These are phyloP conservation scores for Volvox carteri DNA, from an alignment of 163 green algal species.

Conservation along the genomic window DNA sequence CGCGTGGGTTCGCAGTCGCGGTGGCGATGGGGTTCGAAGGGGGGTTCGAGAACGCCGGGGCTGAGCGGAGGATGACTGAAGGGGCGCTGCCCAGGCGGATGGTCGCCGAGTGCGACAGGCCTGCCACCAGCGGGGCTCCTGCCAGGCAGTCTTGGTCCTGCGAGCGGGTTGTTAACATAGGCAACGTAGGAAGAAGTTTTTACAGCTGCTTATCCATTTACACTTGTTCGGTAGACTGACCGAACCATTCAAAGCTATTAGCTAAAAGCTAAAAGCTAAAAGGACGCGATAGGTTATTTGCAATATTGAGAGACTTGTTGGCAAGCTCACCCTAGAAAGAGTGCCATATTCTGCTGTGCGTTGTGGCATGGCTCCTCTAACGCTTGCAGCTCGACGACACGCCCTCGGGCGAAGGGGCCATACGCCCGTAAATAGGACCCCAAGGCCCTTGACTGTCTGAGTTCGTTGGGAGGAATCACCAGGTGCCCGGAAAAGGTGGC, in stretches of 20 bases:
- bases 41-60: neutral
- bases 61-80: neutral
- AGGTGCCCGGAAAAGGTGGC: neutral
- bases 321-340: neutral
- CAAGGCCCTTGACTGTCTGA: neutral
- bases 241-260: too few species aligned
- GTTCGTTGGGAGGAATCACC: neutral
- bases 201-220: too few species aligned
- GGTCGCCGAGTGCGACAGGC: neutral
- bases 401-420: neutral
- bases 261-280: neutral
- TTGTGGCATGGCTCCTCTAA: slow-evolving; percentile 20
- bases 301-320: neutral
- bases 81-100: neutral
- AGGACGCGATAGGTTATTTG: neutral
- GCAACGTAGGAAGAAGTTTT: too few species aligned
- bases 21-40: neutral
- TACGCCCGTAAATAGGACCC: neutral
- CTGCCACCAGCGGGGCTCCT: neutral
- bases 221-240: too few species aligned
- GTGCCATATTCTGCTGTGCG: neutral
- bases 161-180: too few species aligned
- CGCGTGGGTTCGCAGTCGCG: too few species aligned
- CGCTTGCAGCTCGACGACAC: slow-evolving; percentile 3
- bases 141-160: neutral